These are phyloP conservation scores for Ceratobasidium sp. DNA, from an alignment of 1,284 basidiomycete species.

Conservation along the genomic window DNA sequence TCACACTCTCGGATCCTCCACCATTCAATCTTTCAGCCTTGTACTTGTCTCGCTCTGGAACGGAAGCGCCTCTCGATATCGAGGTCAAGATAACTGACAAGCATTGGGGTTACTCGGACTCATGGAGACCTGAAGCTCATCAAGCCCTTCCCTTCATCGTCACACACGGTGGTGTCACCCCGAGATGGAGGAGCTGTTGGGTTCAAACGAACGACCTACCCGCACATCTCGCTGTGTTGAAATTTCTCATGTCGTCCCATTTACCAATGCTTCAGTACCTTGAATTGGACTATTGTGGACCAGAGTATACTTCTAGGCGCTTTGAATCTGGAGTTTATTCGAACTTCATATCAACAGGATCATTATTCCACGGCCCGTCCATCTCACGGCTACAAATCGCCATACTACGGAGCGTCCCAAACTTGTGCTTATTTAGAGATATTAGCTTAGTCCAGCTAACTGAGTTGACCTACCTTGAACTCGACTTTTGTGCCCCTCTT, in stretches of 20 bases:
- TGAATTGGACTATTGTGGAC: neutral
- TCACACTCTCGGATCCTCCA: conserved; percentile 8
- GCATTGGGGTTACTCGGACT: conserved; percentile 6
- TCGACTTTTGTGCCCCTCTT: neutral
- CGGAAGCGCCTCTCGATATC: conserved; percentile 2
- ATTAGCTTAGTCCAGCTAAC: neutral
- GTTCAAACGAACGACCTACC: conserved; percentile 3
- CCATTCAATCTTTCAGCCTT: conserved; percentile 16
- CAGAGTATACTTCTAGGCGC: neutral
- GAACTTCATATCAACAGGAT: no score
- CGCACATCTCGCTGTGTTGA: neutral
- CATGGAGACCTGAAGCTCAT: neutral
- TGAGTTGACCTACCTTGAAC: neutral
- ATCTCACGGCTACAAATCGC: neutral
- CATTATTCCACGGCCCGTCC: neutral
- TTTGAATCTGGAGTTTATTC: no score
- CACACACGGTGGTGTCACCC: conserved; percentile 14
- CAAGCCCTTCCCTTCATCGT: conserved; percentile 14
- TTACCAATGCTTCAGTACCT: conserved; percentile 1
- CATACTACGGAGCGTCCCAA: neutral
- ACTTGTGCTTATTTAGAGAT: conserved; percentile 2
- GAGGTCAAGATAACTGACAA: conserved; percentile 7
- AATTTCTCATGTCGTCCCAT: neutral
- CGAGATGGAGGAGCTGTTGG: conserved; percentile 7
- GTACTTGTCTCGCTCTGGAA: conserved; percentile 13